Evolutionary conservation across 768 basidiomycete species (phyloP).

Genomic region (Sporobolomyces roseus): DNA sequence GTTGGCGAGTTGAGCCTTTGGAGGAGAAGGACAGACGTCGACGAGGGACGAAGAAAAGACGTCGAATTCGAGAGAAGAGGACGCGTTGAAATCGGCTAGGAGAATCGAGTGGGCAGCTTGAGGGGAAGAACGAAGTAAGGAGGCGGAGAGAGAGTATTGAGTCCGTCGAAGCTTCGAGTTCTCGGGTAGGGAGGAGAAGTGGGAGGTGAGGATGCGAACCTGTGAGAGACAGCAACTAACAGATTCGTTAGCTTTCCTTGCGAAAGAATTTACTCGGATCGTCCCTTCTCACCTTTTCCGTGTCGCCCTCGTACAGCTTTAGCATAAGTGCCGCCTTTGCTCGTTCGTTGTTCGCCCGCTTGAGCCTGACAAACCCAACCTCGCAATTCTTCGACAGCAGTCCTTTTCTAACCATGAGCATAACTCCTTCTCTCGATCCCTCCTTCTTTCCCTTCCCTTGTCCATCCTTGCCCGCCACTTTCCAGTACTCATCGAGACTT

Average conservation of each 20-base stretch:
- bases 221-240: neutral
- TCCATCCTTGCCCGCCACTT: neutral
- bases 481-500: slow-evolving; percentile 28
- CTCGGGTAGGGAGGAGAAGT: slow-evolving; percentile 35
- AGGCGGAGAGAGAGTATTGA: slow-evolving; percentile 16
- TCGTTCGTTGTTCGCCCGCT: slow-evolving; percentile 18
- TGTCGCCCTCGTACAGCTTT: neutral
- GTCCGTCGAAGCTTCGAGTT: slow-evolving; percentile 11
- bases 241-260: neutral
- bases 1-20: neutral
- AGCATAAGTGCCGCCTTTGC: slow-evolving; percentile 20
- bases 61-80: slow-evolving; percentile 22
- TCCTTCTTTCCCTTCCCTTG: slow-evolving; percentile 9
- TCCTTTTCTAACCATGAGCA: slow-evolving; percentile 17
- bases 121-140: neutral
- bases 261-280: no score
- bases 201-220: slow-evolving; percentile 29
- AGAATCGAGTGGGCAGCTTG: slow-evolving; percentile 3
- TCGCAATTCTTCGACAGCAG: neutral
- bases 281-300: neutral
- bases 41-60: neutral
- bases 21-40: neutral
- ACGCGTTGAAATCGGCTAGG: slow-evolving; percentile 34
- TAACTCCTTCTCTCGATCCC: slow-evolving; percentile 29
- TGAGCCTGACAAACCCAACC: slow-evolving; percentile 3